Evolutionary conservation across 2,329 filamentous ascomycete species (phyloP), one percentile per base, ranked within the genome.

Genomic region (Fusarium torreyae): DNA sequence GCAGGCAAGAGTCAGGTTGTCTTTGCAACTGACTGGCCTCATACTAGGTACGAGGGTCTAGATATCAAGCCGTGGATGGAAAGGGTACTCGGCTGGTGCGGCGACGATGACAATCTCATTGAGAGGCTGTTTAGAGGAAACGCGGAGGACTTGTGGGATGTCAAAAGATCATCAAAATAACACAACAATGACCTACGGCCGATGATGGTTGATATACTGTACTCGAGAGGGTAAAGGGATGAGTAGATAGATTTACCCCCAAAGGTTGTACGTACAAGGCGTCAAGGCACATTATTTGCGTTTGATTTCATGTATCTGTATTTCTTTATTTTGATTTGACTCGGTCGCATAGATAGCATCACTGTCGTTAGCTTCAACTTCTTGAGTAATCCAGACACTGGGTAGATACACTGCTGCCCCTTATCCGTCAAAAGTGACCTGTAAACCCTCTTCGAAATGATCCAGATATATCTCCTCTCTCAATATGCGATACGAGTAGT

Each of bases 1-100:
- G 83, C 81, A 13, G 74, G 74, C 5, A 76, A 81, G 18, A 73
- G 61, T 22, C 79, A 82, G 17, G 79, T 88, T 11, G 82, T 90
- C 0, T 90, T 88, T 75, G 87, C 87, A 2, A 88, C 86, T 0
- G 88, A 90, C 70, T 90, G 88, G 88, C 88, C 88, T 20, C 88
- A 90, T 75, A 91, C 89, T 5, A 80, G 88, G 14, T 90, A 86
- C 62, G 85, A 88, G 22, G 84, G 84, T 3, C 68, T 88, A 3
- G 84, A 90, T 70, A 86, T 89, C 22, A 79, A 48, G 31, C 74
- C 74, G 0, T 77, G 75, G 74, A 74, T 88, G 28, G 81, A 87
- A 60, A 80, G 77, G 53, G 85, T 87, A 49, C 74, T 90, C 56
- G 79, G 84, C 15, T 86, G 86, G 82, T 88, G 86, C 68, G 81